Conservation (phyloP, 1,284 basidiomycete species). For the Ganoderma sinense region DNA sequence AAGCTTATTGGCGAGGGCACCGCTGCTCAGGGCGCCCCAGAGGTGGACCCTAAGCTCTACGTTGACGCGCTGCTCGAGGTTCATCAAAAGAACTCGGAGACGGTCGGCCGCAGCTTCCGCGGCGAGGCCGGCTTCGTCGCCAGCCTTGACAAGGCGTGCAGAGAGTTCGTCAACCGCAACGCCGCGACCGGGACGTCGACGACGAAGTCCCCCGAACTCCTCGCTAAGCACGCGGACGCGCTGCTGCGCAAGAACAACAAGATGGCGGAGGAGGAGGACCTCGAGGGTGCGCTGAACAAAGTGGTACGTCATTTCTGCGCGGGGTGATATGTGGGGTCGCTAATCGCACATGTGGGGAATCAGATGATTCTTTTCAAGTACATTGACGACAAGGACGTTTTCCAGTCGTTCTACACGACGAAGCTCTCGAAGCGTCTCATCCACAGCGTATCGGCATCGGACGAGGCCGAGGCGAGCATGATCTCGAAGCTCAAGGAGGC, state of each 20-base stretch:
- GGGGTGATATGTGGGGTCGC: not conserved
- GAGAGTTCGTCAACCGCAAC: slow-evolving; percentile 97
- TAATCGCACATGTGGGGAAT: not conserved
- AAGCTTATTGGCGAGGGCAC: slow-evolving; percentile 81
- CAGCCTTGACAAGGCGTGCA: slow-evolving; percentile 94
- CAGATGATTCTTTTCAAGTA: slow-evolving; percentile 99
- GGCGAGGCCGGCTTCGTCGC: slow-evolving; percentile 96
- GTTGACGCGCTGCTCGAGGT: slow-evolving; percentile 93
- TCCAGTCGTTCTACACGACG: slow-evolving; percentile 99
- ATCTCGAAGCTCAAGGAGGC: slow-evolving; percentile 99
- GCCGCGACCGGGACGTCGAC: slow-evolving; percentile 85
- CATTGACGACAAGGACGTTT: slow-evolving; percentile 99
- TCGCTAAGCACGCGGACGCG: slow-evolving; percentile 94
- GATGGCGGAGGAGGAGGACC: slow-evolving; percentile 89
- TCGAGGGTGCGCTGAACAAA: slow-evolving; percentile 91
- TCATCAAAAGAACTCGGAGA: slow-evolving; percentile 92
- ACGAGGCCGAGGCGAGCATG: slow-evolving; percentile 98
- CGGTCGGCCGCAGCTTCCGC: slow-evolving; percentile 91
- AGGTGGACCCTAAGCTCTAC: slow-evolving; percentile 89
- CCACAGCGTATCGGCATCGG: slow-evolving; percentile 91
- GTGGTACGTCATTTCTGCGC: slow-evolving; percentile 66
- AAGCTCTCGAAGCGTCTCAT: slow-evolving; percentile 97
- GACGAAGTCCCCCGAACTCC: slow-evolving; percentile 93
- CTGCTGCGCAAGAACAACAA: slow-evolving; percentile 96
- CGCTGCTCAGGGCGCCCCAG: slow-evolving; percentile 68